Base-by-base conservation (phyloP, 768 basidiomycete species). In the Sporobolomyces pararoseus region DNA sequence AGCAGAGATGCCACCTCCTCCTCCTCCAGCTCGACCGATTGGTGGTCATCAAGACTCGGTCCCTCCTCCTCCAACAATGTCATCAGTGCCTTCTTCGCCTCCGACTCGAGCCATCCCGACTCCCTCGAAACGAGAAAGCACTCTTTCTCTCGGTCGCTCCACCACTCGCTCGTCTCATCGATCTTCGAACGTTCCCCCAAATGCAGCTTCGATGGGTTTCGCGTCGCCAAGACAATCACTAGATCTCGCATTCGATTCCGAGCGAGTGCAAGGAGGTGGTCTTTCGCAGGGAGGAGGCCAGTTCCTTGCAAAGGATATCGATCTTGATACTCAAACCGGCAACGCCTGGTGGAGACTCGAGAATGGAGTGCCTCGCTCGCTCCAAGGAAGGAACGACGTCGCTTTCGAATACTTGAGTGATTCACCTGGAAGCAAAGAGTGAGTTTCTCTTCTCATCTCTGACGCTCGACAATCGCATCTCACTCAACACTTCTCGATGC, bases 1-100 rank as follows among this genome's bases (percentile, higher is more conserved):
- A n/a, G 49, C 25, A 32, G 69, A 64, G 23, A 54, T 64, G 65
- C 35, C 66, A 4, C 65, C 66, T 27, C 70, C 70, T 4, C 66
- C 66, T 19, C 71, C 71, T 12, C 71, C 71, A 0, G 52, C 66
- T 31, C 66, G 66, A 4, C 66, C 66, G 6, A 42, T 50, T 10
- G 70, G 70, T 10, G 65, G 65, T 0, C 63, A 65, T 25, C 63
- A 65, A 29, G 7, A 49, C 12, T 62, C 71, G 17, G 29, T 53
- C 19, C 31, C 46, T 29, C 50, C 34, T 27, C 27, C 34, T 27
- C 2, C 58, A 7, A 23, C 59, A 7, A 19, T n/a, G 3, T 27
- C 59, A 10, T 21, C 54, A 6, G 46, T 60, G 6, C 55, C 62
- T 19, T 32, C 54, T 7, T 57, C 68, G 9, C 55, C 62, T 19